phyloP scores from a whole-genome alignment of 768 basidiomycete species.

The Boletellus sp. region DNA sequence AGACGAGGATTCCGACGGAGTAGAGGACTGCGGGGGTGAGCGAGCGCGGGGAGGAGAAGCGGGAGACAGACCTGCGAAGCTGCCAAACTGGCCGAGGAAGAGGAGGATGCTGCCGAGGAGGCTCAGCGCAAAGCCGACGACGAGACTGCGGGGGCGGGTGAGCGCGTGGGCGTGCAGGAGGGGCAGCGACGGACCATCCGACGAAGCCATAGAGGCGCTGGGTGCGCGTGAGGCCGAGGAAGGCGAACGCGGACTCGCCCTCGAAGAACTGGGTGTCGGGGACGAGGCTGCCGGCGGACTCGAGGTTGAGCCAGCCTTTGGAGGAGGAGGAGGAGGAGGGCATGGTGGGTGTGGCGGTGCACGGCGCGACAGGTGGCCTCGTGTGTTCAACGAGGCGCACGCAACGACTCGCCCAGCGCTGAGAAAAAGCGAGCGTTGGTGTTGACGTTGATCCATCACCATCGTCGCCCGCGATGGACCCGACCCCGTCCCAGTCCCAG shows the following conservation, averaged over 20 bases:
- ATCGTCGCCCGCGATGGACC: neutral
- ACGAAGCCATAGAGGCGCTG: constrained; percentile 84
- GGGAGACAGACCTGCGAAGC: constrained; percentile 67
- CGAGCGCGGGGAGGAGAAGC: neutral
- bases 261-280: constrained; percentile 84
- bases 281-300: constrained; percentile 55
- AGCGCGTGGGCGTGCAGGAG: neutral
- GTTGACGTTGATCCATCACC: neutral
- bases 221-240: constrained; percentile 71
- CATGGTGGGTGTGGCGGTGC: constrained; percentile 29
- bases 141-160: constrained; percentile 45
- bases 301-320: constrained; percentile 88
- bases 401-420: too few relatives aligned
- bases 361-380: constrained; percentile 11
- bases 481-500: neutral
- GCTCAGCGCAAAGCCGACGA: constrained; percentile 74
- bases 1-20: constrained; percentile 75
- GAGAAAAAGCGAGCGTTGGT: neutral
- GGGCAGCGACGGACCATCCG: constrained; percentile 57
- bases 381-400: constrained; percentile 30
- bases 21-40: constrained; percentile 59
- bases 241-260: constrained; percentile 83
- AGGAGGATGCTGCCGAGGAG: constrained; percentile 75
- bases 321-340: constrained; percentile 47
- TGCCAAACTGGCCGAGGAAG: constrained; percentile 61